Percentiles rank a stretch among this genome's conserved stretches.
phyloP scores from a whole-genome alignment of 352 stramenopile genomes.

The Globisporangium solare region DNA sequence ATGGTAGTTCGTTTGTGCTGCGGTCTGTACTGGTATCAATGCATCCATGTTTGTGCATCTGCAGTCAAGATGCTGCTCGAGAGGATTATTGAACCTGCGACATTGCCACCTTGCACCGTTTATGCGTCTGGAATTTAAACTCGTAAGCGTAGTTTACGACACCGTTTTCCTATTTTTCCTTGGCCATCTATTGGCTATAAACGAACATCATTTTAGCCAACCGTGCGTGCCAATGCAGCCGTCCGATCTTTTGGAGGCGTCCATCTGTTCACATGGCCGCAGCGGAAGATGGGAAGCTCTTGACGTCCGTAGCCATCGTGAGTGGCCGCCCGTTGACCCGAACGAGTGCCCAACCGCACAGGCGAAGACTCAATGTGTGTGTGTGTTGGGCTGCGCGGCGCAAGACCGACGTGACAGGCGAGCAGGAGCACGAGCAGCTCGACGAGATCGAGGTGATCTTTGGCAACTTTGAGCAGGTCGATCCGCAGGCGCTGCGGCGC shows the following conservation, averaged over 20 bases:
- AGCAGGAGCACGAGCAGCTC: slow-evolving; percentile 57
- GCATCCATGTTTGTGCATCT: not conserved
- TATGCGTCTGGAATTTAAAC: too few species aligned
- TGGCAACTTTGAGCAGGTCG: slow-evolving; percentile 43
- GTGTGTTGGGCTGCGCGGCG: not conserved
- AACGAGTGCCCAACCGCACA: too few species aligned
- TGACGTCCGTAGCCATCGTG: slow-evolving; percentile 36
- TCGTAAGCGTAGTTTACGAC: too few species aligned
- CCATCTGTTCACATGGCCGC: slow-evolving; percentile 10
- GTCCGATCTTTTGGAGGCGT: not conserved
- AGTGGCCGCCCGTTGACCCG: too few species aligned
- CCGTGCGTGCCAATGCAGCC: not conserved
- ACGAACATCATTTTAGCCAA: not conserved
- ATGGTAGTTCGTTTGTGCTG: too few species aligned
- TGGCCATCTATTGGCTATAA: not conserved
- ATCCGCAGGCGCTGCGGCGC: slow-evolving; percentile 29
- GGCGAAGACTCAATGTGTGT: not conserved
- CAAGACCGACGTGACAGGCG: slow-evolving; percentile 52
- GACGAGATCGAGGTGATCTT: slow-evolving; percentile 86
- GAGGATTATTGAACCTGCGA: slow-evolving; percentile 7
- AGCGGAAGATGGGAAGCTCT: slow-evolving; percentile 16
- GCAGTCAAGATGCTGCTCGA: not conserved
- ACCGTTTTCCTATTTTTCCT: too few species aligned
- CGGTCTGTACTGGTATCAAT: not conserved
- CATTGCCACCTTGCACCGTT: not conserved